phyloP scores from a whole-genome alignment of 345 rosid species.

The Adansonia digitata region DNA sequence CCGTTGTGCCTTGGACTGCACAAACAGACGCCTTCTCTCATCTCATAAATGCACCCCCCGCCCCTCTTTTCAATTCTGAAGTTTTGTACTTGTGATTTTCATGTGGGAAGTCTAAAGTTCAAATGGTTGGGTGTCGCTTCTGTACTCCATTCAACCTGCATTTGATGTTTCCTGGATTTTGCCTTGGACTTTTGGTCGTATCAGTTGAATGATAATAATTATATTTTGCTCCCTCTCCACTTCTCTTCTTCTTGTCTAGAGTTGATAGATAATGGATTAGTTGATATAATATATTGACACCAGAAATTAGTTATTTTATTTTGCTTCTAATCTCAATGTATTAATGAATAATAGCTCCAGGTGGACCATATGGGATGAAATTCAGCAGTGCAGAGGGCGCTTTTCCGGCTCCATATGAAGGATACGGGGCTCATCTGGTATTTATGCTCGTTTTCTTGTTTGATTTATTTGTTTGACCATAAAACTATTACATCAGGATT shows the following conservation, averaged over 20 bases:
- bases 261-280: background rate
- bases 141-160: background rate
- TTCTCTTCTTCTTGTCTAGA: background rate
- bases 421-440: slow-evolving; percentile 63
- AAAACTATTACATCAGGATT: background rate
- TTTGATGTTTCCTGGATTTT: background rate
- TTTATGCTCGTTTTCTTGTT: slow-evolving; percentile 10
- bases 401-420: slow-evolving; percentile 59
- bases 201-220: background rate
- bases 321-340: slow-evolving; percentile 18
- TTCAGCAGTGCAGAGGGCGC: slow-evolving; percentile 43
- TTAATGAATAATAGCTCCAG: slow-evolving; percentile 33
- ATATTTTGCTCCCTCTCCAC: too few species aligned
- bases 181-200: background rate
- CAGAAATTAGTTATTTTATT: background rate
- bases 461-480: slow-evolving; percentile 10
- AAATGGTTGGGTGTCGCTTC: background rate
- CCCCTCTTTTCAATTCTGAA: background rate
- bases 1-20: background rate
- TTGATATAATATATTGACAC: background rate
- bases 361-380: slow-evolving; percentile 69
- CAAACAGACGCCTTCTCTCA: background rate
- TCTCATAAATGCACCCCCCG: background rate
- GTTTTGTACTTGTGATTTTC: background rate
- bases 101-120: slow-evolving; percentile 1